Evolutionary conservation across 2,329 filamentous ascomycete species (phyloP).

Genomic region (Colletotrichum sp.): DNA sequence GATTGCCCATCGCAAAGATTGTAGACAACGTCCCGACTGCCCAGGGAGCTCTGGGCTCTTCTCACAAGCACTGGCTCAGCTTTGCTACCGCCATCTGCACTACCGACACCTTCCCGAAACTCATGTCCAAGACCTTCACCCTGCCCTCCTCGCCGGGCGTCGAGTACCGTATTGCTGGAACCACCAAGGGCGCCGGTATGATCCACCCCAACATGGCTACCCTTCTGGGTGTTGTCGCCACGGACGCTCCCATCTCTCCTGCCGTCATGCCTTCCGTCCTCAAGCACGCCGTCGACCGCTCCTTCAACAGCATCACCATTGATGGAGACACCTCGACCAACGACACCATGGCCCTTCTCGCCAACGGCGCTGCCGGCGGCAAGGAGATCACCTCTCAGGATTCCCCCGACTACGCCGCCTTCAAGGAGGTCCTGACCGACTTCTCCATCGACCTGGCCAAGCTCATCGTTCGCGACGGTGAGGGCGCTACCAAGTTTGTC

Average conservation of each 20-base stretch:
- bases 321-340: slow-evolving; percentile 98
- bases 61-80: slow-evolving; percentile 85
- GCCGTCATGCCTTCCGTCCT: slow-evolving; percentile 72
- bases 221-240: slow-evolving; percentile 88
- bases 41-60: slow-evolving; percentile 70
- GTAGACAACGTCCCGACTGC: slow-evolving; percentile 80
- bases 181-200: slow-evolving; percentile 99
- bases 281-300: slow-evolving; percentile 75
- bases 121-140: slow-evolving; percentile 82
- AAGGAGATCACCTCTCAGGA: slow-evolving; percentile 59
- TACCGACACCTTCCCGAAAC: slow-evolving; percentile 97
- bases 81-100: slow-evolving; percentile 95
- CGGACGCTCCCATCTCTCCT: slow-evolving; percentile 81
- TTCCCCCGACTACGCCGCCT: slow-evolving; percentile 69
- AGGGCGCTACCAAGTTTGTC: slow-evolving; percentile 98
- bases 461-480: slow-evolving; percentile 92
- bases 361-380: slow-evolving; percentile 90
- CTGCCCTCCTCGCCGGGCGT: slow-evolving; percentile 79
- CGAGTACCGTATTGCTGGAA: slow-evolving; percentile 86
- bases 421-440: slow-evolving; percentile 72
- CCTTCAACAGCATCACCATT: slow-evolving; percentile 96
- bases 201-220: slow-evolving; percentile 99
- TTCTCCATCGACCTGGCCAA: slow-evolving; percentile 88
- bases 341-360: slow-evolving; percentile 92
- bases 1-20: slow-evolving; percentile 91